Evolutionary conservation across 768 basidiomycete species (phyloP), one percentile per base, ranked within the genome.

Genomic region (Butyriboletus loyo): DNA sequence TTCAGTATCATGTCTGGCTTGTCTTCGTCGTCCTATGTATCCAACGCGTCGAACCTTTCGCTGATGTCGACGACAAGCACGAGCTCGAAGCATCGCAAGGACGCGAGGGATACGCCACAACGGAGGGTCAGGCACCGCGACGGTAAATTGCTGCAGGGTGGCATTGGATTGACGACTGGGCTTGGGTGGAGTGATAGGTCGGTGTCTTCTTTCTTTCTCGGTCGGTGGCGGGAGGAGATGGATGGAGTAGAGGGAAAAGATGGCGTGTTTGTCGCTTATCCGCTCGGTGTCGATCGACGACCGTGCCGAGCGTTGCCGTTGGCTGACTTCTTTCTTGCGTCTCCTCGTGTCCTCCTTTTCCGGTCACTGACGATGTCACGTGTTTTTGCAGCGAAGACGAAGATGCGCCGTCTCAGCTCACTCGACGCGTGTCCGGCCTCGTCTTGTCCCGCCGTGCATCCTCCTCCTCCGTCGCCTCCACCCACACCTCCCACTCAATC

Each of bases 171-270:
- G 49, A 87, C 86, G 5, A 87, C 86, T 8, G 86, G 86, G 7
- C 67, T 87, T 14, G 86, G 86, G 1, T 87, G 86, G 86, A 86
- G 84, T 59, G 86, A 87, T 59, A 85, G 84, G 82, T 85, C 32
- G 14, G 76, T 68, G 34, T 48, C 36, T 48, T 49, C 3, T 36
- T 39, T 35, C 41, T 21, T 39, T 40, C 24, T 48, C 36, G 15
- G 7, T 11, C 11, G 10, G 31, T 43, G n/a, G n/a, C n/a, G n/a
- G n/a, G n/a, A n/a, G n/a, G 37, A 6, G 19, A 25, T 42, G 51
- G 41, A 27, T 36, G n/a, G n/a, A n/a, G n/a, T n/a, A n/a, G n/a
- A n/a, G n/a, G n/a, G n/a, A n/a, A n/a, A n/a, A n/a, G n/a, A n/a
- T n/a, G n/a, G n/a, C n/a, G n/a, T n/a, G n/a, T n/a, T n/a, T n/a